Conservation (phyloP, 2,329 filamentous ascomycete genomes). For the Sphaerulina populicola region DNA sequence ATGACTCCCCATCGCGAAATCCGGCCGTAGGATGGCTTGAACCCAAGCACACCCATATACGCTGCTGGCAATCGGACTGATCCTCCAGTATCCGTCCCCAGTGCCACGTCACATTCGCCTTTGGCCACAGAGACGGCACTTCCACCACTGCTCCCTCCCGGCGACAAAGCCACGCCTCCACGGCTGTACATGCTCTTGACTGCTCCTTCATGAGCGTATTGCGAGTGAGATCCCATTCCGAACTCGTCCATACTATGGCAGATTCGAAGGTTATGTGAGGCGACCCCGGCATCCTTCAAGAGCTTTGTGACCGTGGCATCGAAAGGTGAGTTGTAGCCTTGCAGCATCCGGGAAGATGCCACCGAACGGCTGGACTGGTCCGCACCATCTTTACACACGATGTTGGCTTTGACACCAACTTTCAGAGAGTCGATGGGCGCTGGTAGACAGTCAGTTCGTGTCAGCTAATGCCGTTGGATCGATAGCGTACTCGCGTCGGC, state of each 20-base stretch:
- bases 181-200: slow-evolving; percentile 48
- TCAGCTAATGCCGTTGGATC: background rate
- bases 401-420: slow-evolving; percentile 46
- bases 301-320: slow-evolving; percentile 70
- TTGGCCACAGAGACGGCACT: slow-evolving; percentile 76
- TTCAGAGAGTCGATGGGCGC: slow-evolving; percentile 25
- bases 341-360: slow-evolving; percentile 69
- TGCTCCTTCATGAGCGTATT: slow-evolving; percentile 57
- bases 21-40: slow-evolving; percentile 86
- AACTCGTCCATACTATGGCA: slow-evolving; percentile 87
- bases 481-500: no score
- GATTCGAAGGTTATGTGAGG: slow-evolving; percentile 56
- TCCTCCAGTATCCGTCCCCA: slow-evolving; percentile 91
- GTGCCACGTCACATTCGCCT: slow-evolving; percentile 56
- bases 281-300: slow-evolving; percentile 55
- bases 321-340: slow-evolving; percentile 62
- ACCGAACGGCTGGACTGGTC: slow-evolving; percentile 51
- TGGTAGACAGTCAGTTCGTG: background rate
- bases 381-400: slow-evolving; percentile 34
- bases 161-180: slow-evolving; percentile 46
- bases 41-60: slow-evolving; percentile 74
- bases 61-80: slow-evolving; percentile 81
- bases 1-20: slow-evolving; percentile 79
- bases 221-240: slow-evolving; percentile 82
- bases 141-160: slow-evolving; percentile 86